Evolutionary conservation across 805 yeast species (phyloP).

Genomic region (Metschnikowia aberdeeniae): DNA sequence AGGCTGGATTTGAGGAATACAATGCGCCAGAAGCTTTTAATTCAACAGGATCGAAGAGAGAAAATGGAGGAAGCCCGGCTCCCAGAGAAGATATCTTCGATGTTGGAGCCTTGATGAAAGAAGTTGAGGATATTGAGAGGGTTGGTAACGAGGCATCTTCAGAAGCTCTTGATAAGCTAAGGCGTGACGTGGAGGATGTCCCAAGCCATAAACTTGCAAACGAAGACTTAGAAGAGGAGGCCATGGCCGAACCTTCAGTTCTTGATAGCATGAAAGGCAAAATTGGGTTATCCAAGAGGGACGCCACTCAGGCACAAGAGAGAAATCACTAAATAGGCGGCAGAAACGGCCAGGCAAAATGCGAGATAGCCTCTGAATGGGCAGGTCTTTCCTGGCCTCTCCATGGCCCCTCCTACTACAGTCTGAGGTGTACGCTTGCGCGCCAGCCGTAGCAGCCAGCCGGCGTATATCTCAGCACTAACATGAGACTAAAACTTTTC

Average conservation of each 20-base stretch:
- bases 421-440: slow-evolving; percentile 5
- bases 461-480: slow-evolving; percentile 16
- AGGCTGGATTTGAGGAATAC: slow-evolving; percentile 15
- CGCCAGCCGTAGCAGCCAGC: background rate
- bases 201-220: slow-evolving; percentile 5
- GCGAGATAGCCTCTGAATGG: too few relatives aligned
- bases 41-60: slow-evolving; percentile 12
- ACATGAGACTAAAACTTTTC: slow-evolving; percentile 12
- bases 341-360: too few relatives aligned
- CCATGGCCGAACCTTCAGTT: slow-evolving; percentile 6
- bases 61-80: slow-evolving; percentile 3
- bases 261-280: slow-evolving; percentile 6
- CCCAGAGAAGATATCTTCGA: slow-evolving; percentile 36
- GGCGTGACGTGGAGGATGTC: slow-evolving; percentile 5
- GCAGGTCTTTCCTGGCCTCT: too few relatives aligned
- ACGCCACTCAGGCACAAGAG: background rate
- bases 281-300: background rate
- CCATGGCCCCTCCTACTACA: background rate
- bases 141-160: slow-evolving; percentile 23
- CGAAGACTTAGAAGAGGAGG: slow-evolving; percentile 14
- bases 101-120: slow-evolving; percentile 39
- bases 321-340: background rate
- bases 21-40: slow-evolving; percentile 7
- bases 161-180: slow-evolving; percentile 6
- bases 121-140: slow-evolving; percentile 42